These are phyloP conservation scores for Trypanosoma platydactyli DNA, from an alignment of 208 protist genomes.

Conservation along the genomic window DNA sequence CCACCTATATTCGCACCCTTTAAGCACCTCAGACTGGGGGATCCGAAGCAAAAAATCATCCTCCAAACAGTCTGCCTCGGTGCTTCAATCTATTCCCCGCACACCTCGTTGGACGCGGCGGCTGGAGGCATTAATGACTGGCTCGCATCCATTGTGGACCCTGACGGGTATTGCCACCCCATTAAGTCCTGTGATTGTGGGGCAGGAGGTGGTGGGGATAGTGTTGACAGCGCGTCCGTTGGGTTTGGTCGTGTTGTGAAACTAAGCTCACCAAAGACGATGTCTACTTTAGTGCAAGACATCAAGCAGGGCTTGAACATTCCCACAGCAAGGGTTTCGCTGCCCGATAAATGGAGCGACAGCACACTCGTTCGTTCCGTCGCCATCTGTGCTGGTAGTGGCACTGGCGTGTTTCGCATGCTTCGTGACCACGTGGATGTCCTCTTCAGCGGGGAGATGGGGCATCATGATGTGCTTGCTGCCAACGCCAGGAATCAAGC, in stretches of 20 bases:
- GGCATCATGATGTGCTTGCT: conserved; percentile 92
- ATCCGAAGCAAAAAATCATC: conserved; percentile 74
- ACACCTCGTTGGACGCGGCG: conserved; percentile 87
- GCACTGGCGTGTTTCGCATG: conserved; percentile 63
- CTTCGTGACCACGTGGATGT: conserved; percentile 59
- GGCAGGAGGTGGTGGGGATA: conserved; percentile 19
- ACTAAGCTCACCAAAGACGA: conserved; percentile 37
- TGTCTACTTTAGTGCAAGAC: conserved; percentile 48
- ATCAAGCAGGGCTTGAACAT: conserved; percentile 69
- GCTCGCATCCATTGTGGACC: conserved; percentile 70
- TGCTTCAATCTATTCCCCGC: conserved; percentile 92
- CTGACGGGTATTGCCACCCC: conserved; percentile 14
- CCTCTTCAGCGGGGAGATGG: conserved; percentile 90
- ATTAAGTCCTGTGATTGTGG: conserved; percentile 48
- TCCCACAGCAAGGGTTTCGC: conserved; percentile 64
- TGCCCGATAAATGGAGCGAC: conserved; percentile 47
- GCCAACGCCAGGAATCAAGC: conserved; percentile 70
- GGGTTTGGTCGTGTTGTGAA: conserved; percentile 70
- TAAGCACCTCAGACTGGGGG: conserved; percentile 73
- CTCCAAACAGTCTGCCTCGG: conserved; percentile 62
- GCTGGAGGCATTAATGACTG: conserved; percentile 92
- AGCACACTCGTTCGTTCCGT: conserved; percentile 52
- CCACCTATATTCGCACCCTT: conserved; percentile 84
- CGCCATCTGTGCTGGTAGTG: conserved; percentile 90
- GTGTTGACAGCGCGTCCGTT: not conserved